Evolutionary conservation across 306 rosid species (phyloP).

Genomic region (Spatholobus suberectus): DNA sequence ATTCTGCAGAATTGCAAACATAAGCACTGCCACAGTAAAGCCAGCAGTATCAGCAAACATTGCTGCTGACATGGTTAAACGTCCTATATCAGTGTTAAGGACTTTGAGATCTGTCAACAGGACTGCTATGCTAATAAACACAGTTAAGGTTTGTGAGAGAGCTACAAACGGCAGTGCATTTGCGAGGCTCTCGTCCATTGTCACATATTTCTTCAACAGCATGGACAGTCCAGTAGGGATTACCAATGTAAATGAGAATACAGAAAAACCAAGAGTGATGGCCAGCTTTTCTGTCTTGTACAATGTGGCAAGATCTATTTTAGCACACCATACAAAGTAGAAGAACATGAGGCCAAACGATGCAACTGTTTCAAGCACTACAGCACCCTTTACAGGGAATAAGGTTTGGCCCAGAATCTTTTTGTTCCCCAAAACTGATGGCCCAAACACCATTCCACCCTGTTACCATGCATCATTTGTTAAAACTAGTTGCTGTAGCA

Average conservation of each 20-base stretch:
- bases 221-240: conserved; percentile 22
- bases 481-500: neutral
- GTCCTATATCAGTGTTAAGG: conserved; percentile 67
- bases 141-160: conserved; percentile 49
- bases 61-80: conserved; percentile 56
- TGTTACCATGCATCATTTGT: conserved; percentile 36
- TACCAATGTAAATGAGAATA: conserved; percentile 36
- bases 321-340: conserved; percentile 56
- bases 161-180: conserved; percentile 40
- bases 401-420: conserved; percentile 21
- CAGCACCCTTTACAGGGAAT: conserved; percentile 52
- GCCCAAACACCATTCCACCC: conserved; percentile 71
- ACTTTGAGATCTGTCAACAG: conserved; percentile 64
- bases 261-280: conserved; percentile 45
- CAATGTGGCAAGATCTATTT: conserved; percentile 46
- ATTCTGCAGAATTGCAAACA: conserved; percentile 22
- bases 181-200: conserved; percentile 34
- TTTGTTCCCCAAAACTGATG: conserved; percentile 56
- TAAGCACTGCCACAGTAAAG: neutral
- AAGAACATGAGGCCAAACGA: conserved; percentile 58
- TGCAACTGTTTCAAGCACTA: conserved; percentile 50
- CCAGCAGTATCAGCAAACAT: conserved; percentile 51
- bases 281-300: conserved; percentile 53
- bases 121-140: conserved; percentile 50
- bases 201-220: neutral